Evolutionary conservation across 345 rosid species (phyloP).

Genomic region (Aegle marmelos): DNA sequence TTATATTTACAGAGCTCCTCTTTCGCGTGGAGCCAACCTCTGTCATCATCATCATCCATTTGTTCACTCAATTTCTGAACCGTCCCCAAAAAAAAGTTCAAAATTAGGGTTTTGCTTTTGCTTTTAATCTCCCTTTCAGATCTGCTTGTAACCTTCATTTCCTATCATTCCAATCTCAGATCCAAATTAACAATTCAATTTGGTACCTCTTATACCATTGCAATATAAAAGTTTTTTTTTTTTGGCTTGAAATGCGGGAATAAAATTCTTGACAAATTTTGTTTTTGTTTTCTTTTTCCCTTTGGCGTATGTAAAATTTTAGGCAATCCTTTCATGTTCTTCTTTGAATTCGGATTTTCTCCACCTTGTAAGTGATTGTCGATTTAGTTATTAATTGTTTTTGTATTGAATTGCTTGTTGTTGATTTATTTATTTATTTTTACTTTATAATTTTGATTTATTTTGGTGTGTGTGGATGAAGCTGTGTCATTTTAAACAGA

Average conservation of each 20-base stretch:
- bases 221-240: background rate
- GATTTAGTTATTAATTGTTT: background rate
- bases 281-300: background rate
- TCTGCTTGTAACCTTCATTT: constrained; percentile 25
- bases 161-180: constrained; percentile 23
- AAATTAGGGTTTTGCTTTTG: constrained; percentile 20
- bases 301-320: background rate
- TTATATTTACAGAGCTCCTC: background rate
- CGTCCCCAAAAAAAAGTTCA: constrained; percentile 10
- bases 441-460: constrained; percentile 4
- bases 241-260: constrained; percentile 4
- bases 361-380: constrained; percentile 51
- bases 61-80: constrained; percentile 17
- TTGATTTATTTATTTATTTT: background rate
- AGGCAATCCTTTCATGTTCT: constrained; percentile 46
- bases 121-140: constrained; percentile 3
- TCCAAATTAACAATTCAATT: constrained; percentile 25
- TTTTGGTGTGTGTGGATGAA: constrained; percentile 23
- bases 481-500: constrained; percentile 46
- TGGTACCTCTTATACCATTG: constrained; percentile 13
- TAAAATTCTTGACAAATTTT: constrained; percentile 9
- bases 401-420: background rate
- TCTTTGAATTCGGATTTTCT: constrained; percentile 45
- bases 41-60: constrained; percentile 23
- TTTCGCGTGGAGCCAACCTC: constrained; percentile 16